Conservation (phyloP, 139 green algal species). For the Picochlorum sp. region DNA sequence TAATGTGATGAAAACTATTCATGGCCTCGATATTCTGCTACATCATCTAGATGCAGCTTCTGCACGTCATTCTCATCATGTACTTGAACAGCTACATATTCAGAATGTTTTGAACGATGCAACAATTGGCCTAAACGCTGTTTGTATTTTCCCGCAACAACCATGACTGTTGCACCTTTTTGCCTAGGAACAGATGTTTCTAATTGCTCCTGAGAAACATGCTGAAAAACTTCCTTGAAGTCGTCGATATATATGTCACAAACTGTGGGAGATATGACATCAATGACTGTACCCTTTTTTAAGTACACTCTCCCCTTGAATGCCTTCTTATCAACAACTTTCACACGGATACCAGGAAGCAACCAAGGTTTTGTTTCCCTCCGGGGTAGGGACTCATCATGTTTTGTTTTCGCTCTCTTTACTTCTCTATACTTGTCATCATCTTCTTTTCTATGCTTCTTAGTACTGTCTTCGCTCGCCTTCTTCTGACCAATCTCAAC, state of each 20-base stretch:
- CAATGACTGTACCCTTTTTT: constrained; percentile 61
- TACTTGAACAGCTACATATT: constrained; percentile 61
- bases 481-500: constrained; percentile 28
- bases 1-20: not conserved
- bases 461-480: not conserved
- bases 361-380: constrained; percentile 33
- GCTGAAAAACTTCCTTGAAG: constrained; percentile 28
- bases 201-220: constrained; percentile 44
- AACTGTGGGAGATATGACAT: constrained; percentile 47
- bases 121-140: constrained; percentile 48
- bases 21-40: constrained; percentile 43
- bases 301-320: constrained; percentile 55
- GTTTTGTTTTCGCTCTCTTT: constrained; percentile 2
- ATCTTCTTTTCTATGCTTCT: constrained; percentile 1
- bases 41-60: constrained; percentile 59
- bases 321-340: constrained; percentile 60
- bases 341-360: constrained; percentile 40
- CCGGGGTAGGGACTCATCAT: too few relatives aligned
- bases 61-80: constrained; percentile 45
- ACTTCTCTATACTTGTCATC: not conserved
- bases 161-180: constrained; percentile 45
- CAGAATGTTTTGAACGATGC: constrained; percentile 28
- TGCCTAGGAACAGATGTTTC: constrained; percentile 71
- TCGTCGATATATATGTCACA: constrained; percentile 61
- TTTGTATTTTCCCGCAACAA: constrained; percentile 48